Evolutionary conservation across 805 yeast genomes (phyloP), one percentile per base, ranked within the genome.

Genomic region (Ogataea methylovora): DNA sequence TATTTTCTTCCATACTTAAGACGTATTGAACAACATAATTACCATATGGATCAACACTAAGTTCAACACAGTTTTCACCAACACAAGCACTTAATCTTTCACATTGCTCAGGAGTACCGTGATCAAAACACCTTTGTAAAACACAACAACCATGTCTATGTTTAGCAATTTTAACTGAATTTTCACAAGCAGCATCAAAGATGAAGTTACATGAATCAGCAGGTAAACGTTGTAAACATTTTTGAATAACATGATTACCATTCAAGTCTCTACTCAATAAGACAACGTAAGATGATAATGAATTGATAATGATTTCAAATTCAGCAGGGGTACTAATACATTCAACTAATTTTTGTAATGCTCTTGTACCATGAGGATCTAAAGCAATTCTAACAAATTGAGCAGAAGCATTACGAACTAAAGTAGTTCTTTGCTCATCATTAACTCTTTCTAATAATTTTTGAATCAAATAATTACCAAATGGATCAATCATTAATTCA

Each of bases 141-240:
- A 90, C 97, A 60, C 97, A 90, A 63, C 98, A 92, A 6, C 97
- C 98, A 53, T 92, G 97, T 51, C 96, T 75, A 52, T 92, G 97
- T 30, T 94, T 86, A 5, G 96, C 94, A 37, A 92, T 85, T 38
- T 77, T 81, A 25, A 78, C 69, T 42, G 92, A 81, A 43, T 86
- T 70, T 11, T 59, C 60, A 39, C 79, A 68, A 4, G 92, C 92
- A 13, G 95, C 82, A 51, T 87, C 92, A 54, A 85, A 87, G 39
- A 92, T 84, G 53, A 92, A 90, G 54, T 88, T 92, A 45, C 84
- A 73, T 37, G 84, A 81, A n/a, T 61, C 65, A 2, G 82, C 67
- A 19, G 67, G 63, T 47, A 92, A 71, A 45, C 75, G 74, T 46
- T 85, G 85, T 41, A 92, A 64, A 55, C 95, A 84, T 60, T 86